These are phyloP conservation scores for Sordariomycetes sp. DNA, from an alignment of 2,329 filamentous ascomycete species.

Conservation along the genomic window DNA sequence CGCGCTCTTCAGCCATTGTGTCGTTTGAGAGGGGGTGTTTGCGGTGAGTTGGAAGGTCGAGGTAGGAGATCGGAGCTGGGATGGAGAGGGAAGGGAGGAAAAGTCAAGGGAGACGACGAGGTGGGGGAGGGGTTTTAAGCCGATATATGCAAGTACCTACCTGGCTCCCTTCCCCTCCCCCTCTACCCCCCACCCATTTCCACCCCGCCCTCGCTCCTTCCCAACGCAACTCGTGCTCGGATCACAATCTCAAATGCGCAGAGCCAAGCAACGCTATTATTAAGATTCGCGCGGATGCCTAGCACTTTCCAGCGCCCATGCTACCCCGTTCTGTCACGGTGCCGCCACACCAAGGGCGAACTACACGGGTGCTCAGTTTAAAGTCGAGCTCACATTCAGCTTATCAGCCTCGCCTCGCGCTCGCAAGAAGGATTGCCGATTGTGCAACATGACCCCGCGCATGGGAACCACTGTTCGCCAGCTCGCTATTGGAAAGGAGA, in stretches of 20 bases:
- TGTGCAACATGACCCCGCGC: not conserved
- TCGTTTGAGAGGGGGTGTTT: not conserved
- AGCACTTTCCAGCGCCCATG: not conserved
- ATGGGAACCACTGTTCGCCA: not conserved
- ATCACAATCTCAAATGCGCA: not conserved
- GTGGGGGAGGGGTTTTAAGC: conserved; percentile 1
- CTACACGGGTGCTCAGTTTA: not conserved
- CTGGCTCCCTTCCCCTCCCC: not conserved
- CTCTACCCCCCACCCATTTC: not conserved
- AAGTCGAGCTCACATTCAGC: not conserved
- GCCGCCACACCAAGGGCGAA: not conserved
- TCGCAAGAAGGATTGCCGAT: not conserved
- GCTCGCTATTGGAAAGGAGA: not conserved
- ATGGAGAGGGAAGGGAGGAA: not conserved
- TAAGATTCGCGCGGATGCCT: not conserved
- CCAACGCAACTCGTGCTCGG: not conserved
- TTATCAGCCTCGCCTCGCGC: not conserved
- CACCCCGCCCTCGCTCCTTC: not conserved
- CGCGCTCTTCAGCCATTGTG: conserved; percentile 5
- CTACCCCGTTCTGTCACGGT: not conserved
- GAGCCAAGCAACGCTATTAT: not conserved
- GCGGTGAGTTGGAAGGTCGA: not conserved
- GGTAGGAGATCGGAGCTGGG: not conserved
- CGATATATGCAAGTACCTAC: not conserved
- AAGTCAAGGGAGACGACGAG: not conserved